Base-by-base conservation (phyloP, 192 early-diverging fungal species). In the Ambispora gerdemannii region DNA sequence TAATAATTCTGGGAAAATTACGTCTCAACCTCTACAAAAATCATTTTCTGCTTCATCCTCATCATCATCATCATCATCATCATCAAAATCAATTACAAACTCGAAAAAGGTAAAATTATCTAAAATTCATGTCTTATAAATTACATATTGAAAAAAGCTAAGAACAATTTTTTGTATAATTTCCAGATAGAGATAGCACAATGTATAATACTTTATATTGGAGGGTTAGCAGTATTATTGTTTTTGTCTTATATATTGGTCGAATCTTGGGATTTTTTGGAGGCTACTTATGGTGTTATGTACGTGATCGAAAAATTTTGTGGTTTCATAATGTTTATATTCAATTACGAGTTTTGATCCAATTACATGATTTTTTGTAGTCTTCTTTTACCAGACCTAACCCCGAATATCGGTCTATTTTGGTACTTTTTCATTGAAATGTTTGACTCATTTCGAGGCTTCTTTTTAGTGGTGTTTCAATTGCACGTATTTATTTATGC, bases 351-450 rank as follows among this genome's bases (percentile, higher is more conserved):
- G n/a, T n/a, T n/a, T n/a, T n/a, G n/a, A n/a, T 19, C 76, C 10
- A 7, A 28, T 15, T 50, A 22, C 28, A n/a, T 38, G 24, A 61
- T 36, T 38, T 15, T 24, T 66, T 8, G 22, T 38, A 91, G 87
- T 10, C 72, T 95, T 35, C 74, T 83, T 2, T 91, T 95, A 17
- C 79, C 86, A 43, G 97, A 99, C 65, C 76, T 99, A 72, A 91
- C 91, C n/a, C 97, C 96, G 1, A 99, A 96, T 78, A 83, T 97
- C 27, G 97, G 97, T 4, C 75, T 98, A 62, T 97, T 87, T 73
- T 99, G 97, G 97, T 99, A 99, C 81, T 96, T 99, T 79, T 96
- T 97, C 79, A 98, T 94, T 59, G 97, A 99, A 76, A 95, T 99
- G 77, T 99, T 99, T 84, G 96, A 99, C 75, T 92, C 96, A 66